Base-by-base conservation (phyloP, 2,329 filamentous ascomycete species). In the Cercospora sesami region DNA sequence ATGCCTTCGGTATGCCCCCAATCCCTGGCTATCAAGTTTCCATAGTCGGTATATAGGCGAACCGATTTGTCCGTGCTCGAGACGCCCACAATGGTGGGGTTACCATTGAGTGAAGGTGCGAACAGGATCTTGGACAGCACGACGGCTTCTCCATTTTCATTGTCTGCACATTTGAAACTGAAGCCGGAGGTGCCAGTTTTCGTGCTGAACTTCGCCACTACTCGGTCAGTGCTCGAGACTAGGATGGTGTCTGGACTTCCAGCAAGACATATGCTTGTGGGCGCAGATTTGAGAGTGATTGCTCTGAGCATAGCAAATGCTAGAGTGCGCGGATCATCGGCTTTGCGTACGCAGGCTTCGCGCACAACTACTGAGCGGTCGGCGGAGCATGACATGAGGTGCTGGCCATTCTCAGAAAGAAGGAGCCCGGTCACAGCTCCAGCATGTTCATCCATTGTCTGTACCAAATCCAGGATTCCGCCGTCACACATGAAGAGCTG, bases 11-110 rank as follows among this genome's bases (percentile, higher is more conserved):
- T 97, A 74, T 99, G 95, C 1, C 95, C 95, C 87, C 93, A 97
- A 80, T 98, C 95, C 48, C 93, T 89, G 61, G 93, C 91, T 30
- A 98, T 81, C 66, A 99, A 90, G 1, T 83, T 81, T 8, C 94
- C 94, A 51, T 87, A 89, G 69, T 90, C 89, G 73, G 97, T 92
- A 75, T 99, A 99, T 16, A 99, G 83, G 39, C 95, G 86, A 65
- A 99, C 90, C 0, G 95, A 98, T 78, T 98, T 99, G 79, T 99
- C 95, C 0, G 92, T 97, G 73, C 94, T 94, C 8, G 94, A 97
- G 10, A 95, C 86, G n/a, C 93, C 94, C 18, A 95, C 85, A 62
- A 99, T 85, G 61, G 96, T 86, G 30, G 89, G 86, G 82, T 88
- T 78, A 9, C 85, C 83, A 80, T 86, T 79, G 69, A 85, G 79